Percentiles rank a stretch among this genome's conserved stretches.
phyloP scores from a whole-genome alignment of 2,329 filamentous ascomycete genomes.

The Nakataea oryzae region DNA sequence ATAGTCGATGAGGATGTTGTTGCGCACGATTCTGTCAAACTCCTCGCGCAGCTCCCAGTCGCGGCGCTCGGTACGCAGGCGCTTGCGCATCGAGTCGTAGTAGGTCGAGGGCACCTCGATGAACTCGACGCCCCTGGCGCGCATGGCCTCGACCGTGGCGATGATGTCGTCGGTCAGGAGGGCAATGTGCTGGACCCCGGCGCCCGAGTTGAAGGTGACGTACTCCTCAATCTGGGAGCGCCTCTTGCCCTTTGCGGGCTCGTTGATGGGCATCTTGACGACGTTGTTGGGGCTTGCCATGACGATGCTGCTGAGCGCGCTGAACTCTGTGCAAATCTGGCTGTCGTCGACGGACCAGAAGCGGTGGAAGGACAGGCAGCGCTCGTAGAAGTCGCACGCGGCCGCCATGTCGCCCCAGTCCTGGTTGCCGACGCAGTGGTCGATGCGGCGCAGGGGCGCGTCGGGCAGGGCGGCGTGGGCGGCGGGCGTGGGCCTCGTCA shows the following conservation, averaged over 20 bases:
- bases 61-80: conserved; percentile 55
- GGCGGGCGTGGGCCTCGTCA: conserved; percentile 22
- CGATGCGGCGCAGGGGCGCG: conserved; percentile 64
- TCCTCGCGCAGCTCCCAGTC: conserved; percentile 56
- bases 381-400: conserved; percentile 68
- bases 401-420: conserved; percentile 80
- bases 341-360: conserved; percentile 97
- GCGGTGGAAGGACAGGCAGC: conserved; percentile 82
- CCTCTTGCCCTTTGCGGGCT: conserved; percentile 82
- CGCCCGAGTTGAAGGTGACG: conserved; percentile 78
- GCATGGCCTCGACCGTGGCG: conserved; percentile 62
- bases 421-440: conserved; percentile 97
- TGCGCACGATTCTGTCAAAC: conserved; percentile 61
- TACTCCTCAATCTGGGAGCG: conserved; percentile 93
- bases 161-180: conserved; percentile 77
- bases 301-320: conserved; percentile 77
- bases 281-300: conserved; percentile 78
- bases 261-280: conserved; percentile 98
- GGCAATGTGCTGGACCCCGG: conserved; percentile 90
- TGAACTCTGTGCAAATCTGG: conserved; percentile 88
- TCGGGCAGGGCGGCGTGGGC: conserved; percentile 41
- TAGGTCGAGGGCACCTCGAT: conserved; percentile 83
- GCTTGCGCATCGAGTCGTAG: conserved; percentile 65
- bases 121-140: conserved; percentile 84
- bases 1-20: conserved; percentile 91